Evolutionary conservation across 345 rosid species (phyloP), one percentile per base, ranked within the genome.

Genomic region (Euphorbia tirucalli): DNA sequence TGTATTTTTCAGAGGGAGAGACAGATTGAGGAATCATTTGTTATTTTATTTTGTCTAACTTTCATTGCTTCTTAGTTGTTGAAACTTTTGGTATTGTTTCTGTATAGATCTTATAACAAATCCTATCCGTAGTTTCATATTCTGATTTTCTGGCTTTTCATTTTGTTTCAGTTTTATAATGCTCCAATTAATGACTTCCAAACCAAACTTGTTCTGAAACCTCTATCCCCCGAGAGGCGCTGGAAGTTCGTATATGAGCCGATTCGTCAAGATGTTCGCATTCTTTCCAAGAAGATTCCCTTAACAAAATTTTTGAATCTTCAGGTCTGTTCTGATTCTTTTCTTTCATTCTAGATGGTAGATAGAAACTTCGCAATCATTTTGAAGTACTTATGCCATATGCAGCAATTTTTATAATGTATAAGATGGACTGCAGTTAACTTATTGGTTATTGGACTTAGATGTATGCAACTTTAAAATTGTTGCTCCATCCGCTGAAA

Each of bases 191-290:
- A 94, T 81, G 97, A 92, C 75, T 85, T 83, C 77, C 95, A 90
- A 61, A 85, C 86, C 16, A 94, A 94, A 87, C 83, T 94, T 69
- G 96, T 94, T 72, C 66, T 92, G 75, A 90, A 94, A 83, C 97
- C 97, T 76, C 57, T 90, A 32, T 86, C 86, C 18, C 85, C 84
- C 32, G 97, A 90, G 25, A 78, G 89, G 71, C 80, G 69, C 69
- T 94, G 98, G 98, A 92, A 87, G 77, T 92, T 94, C 55, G 67
- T 85, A 32, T 92, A 79, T 37, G 98, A 90, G 82, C 96, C 97
- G 0, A 49, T 87, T 61, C 86, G 68, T 66, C 93, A 90, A 68
- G 93, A 94, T 63, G 79, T 94, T 27, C 85, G 85, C 15, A 70
- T 94, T 78, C 73, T 83, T 56, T 92, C 98, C 0, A 92, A 89